Conservation (phyloP, 1,139 yeast genomes). For the Pneumocystis jirovecii region DNA sequence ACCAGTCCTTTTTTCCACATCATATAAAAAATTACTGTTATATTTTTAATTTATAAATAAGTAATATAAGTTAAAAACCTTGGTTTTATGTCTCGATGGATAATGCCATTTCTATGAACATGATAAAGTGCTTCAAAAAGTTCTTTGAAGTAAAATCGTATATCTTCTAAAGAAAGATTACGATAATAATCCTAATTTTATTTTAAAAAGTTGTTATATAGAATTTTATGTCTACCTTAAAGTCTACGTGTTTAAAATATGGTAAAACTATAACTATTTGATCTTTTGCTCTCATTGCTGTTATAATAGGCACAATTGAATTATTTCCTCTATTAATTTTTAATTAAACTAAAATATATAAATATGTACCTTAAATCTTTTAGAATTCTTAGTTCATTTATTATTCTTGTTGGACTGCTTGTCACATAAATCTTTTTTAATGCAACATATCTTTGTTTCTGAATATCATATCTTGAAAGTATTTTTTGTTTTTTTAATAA, state of each 20-base stretch:
- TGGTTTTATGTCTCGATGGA: slow-evolving; percentile 84
- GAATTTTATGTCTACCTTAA: slow-evolving; percentile 29
- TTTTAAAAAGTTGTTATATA: neutral
- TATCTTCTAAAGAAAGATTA: slow-evolving; percentile 63
- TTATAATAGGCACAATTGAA: slow-evolving; percentile 75
- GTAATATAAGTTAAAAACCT: slow-evolving; percentile 10
- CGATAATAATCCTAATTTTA: slow-evolving; percentile 45
- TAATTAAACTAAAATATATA: neutral
- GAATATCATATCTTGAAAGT: neutral
- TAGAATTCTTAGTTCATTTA: slow-evolving; percentile 67
- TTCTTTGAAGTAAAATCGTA: slow-evolving; percentile 67
- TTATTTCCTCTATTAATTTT: slow-evolving; percentile 37
- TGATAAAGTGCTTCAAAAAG: slow-evolving; percentile 59
- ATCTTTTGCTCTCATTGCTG: slow-evolving; percentile 74
- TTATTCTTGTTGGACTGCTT: slow-evolving; percentile 80
- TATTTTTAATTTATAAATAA: neutral
- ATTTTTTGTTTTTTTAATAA: slow-evolving; percentile 5
- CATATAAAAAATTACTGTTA: slow-evolving; percentile 51
- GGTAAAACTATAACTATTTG: slow-evolving; percentile 90
- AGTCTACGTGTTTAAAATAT: slow-evolving; percentile 80
- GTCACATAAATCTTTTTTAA: slow-evolving; percentile 88
- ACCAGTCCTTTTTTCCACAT: slow-evolving; percentile 61
- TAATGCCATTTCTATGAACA: slow-evolving; percentile 60
- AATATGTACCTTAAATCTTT: slow-evolving; percentile 34
- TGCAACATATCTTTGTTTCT: slow-evolving; percentile 45